Conservation (phyloP, 202 grass and related monocot genomes). For the Cymbopogon flexuosus region DNA sequence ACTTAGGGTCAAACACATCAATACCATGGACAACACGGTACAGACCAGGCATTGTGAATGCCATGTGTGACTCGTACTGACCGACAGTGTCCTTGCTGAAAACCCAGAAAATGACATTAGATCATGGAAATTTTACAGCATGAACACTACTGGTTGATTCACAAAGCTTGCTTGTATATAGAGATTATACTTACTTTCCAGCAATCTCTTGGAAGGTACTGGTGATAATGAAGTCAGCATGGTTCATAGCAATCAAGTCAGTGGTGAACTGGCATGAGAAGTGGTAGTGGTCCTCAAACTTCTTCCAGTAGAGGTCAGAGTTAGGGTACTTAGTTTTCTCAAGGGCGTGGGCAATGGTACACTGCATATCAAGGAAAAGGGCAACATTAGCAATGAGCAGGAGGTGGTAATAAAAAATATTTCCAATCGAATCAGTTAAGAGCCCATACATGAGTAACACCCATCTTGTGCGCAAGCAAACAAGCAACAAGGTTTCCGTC, state of each 20-base stretch:
- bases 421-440: neutral
- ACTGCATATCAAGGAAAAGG: slow-evolving; percentile 45
- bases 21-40: slow-evolving; percentile 97
- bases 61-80: slow-evolving; percentile 93
- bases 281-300: slow-evolving; percentile 97
- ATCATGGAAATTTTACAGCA: neutral
- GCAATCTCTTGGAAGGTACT: slow-evolving; percentile 99
- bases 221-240: slow-evolving; percentile 98
- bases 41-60: slow-evolving; percentile 87
- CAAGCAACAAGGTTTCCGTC: slow-evolving; percentile 98
- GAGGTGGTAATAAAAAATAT: neutral
- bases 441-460: slow-evolving; percentile 69
- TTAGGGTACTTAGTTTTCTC: slow-evolving; percentile 99
- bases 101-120: slow-evolving; percentile 23
- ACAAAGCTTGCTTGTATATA: neutral
- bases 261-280: slow-evolving; percentile 99
- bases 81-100: slow-evolving; percentile 97
- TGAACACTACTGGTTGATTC: neutral
- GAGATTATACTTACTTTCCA: slow-evolving; percentile 77
- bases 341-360: slow-evolving; percentile 93
- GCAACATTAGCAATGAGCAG: slow-evolving; percentile 1
- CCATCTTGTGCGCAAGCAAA: slow-evolving; percentile 91
- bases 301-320: slow-evolving; percentile 97
- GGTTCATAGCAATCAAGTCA: slow-evolving; percentile 95
- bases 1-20: slow-evolving; percentile 96